Evolutionary conservation across 2,329 filamentous ascomycete genomes (phyloP), one percentile per base, ranked within the genome.

Genomic region (Tolypocladium album): DNA sequence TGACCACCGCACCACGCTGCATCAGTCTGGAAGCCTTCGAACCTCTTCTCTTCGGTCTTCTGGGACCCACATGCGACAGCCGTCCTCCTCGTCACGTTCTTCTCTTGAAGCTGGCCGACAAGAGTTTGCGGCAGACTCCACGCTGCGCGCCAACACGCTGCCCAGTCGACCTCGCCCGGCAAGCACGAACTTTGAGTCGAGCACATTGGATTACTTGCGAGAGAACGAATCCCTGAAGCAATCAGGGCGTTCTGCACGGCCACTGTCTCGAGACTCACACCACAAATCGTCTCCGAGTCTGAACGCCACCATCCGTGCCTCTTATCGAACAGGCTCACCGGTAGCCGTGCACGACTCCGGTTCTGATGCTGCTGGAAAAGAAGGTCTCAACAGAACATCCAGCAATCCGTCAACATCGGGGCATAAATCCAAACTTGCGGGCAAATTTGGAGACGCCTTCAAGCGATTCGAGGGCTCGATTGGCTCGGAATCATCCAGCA

Each of bases 361-460:
- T 57, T 75, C 78, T 55, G 82, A 85, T 68, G 81, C 78, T 3
- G 22, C 45, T 20, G 66, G 67, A 64, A 85, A 83, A 62, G 81
- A 75, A 4, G 76, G 72, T 55, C 66, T 79, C 64, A 76, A 77
- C 55, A 96, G 96, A 71, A 83, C 89, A 13, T 81, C 86, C 1
- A 94, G 90, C 71, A 74, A 96, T 1, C 81, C 88, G 59, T 86
- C 88, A 0, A 74, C 90, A 22, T 85, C 88, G 8, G 86, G 85
- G 45, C 89, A 88, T 34, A 96, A 94, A 73, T 90, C 85, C 60
- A 85, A 96, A 43, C 79, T 97, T n/a, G 88, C 87, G 6, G 90
- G 92, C 31, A 91, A 88, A 66, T 97, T 97, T 71, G 91, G 92
- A 0, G 92, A 97, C 67, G 92, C 93, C 3, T 97, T 97, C 76